phyloP scores from a whole-genome alignment of 2,329 filamentous ascomycete species.

The Claviceps sp. region DNA sequence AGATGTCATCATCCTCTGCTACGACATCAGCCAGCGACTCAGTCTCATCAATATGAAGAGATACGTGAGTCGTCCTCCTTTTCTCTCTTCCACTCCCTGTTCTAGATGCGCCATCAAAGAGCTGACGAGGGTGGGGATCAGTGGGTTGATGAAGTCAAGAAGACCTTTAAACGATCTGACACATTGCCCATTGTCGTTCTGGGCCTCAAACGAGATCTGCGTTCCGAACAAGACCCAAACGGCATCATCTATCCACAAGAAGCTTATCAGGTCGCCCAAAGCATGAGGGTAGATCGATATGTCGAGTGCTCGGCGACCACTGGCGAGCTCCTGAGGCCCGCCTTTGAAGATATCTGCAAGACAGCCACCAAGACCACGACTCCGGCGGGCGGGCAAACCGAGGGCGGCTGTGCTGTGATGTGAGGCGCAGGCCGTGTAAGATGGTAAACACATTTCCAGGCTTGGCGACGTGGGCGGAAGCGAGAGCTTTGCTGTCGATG shows the following conservation, averaged over 20 bases:
- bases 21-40: slow-evolving; percentile 45
- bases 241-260: slow-evolving; percentile 50
- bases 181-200: slow-evolving; percentile 41
- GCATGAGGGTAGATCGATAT: slow-evolving; percentile 48
- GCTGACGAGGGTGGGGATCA: slow-evolving; percentile 14
- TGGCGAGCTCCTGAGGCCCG: slow-evolving; percentile 42
- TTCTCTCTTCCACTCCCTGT: slow-evolving; percentile 2
- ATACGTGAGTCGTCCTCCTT: slow-evolving; percentile 27
- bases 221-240: slow-evolving; percentile 44
- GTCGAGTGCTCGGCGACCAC: slow-evolving; percentile 50
- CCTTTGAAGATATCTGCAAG: slow-evolving; percentile 47
- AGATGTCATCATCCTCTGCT: slow-evolving; percentile 46
- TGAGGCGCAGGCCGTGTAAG: slow-evolving; percentile 17
- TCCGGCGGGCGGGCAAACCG: slow-evolving; percentile 36
- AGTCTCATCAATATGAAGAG: slow-evolving; percentile 45
- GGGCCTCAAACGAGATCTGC: slow-evolving; percentile 47
- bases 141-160: slow-evolving; percentile 45
- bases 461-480: background rate
- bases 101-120: background rate
- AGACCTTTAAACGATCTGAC: slow-evolving; percentile 32
- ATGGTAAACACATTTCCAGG: too few species aligned
- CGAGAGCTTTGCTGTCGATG: background rate
- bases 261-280: slow-evolving; percentile 41
- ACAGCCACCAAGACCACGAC: slow-evolving; percentile 38
- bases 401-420: slow-evolving; percentile 39